phyloP scores from a whole-genome alignment of 2,329 filamentous ascomycete species.

The Sporothrix globosa region DNA sequence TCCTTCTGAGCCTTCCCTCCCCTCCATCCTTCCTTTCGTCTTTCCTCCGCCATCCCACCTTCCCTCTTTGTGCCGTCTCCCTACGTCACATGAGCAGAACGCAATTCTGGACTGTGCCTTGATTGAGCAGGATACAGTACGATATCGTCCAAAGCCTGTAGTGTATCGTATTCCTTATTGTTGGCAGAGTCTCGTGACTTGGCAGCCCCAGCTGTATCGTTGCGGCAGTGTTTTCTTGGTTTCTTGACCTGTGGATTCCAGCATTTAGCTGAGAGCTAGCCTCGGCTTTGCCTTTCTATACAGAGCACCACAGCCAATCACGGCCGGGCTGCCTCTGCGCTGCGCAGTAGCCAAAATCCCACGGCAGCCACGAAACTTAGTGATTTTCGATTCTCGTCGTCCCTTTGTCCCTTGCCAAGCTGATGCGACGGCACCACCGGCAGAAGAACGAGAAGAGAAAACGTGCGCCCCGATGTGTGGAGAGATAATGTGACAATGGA shows the following conservation, averaged over 20 bases:
- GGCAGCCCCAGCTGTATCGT: not conserved
- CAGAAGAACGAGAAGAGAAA: not conserved
- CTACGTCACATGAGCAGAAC: conserved; percentile 1
- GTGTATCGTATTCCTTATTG: too few relatives aligned
- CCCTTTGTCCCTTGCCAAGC: not conserved
- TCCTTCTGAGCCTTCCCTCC: not conserved
- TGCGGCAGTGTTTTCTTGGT: conserved; percentile 6
- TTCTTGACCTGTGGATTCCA: not conserved
- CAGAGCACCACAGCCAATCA: conserved; percentile 1
- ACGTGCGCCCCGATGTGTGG: conserved; percentile 13
- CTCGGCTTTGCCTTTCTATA: not conserved
- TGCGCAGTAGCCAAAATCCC: not conserved
- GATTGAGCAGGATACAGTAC: not conserved
- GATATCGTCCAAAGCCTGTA: too few relatives aligned
- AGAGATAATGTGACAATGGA: not conserved
- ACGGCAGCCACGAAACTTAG: not conserved
- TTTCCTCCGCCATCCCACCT: not conserved
- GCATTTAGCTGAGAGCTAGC: not conserved
- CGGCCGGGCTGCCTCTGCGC: not conserved
- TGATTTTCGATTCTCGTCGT: too few relatives aligned
- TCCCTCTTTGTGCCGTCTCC: conserved; percentile 15
- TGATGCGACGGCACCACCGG: conserved; percentile 9
- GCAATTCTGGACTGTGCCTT: not conserved
- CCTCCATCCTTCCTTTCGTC: not conserved
- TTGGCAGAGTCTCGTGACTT: conserved; percentile 10